phyloP scores from a whole-genome alignment of 2,329 filamentous ascomycete genomes.

The Chalara sp. region DNA sequence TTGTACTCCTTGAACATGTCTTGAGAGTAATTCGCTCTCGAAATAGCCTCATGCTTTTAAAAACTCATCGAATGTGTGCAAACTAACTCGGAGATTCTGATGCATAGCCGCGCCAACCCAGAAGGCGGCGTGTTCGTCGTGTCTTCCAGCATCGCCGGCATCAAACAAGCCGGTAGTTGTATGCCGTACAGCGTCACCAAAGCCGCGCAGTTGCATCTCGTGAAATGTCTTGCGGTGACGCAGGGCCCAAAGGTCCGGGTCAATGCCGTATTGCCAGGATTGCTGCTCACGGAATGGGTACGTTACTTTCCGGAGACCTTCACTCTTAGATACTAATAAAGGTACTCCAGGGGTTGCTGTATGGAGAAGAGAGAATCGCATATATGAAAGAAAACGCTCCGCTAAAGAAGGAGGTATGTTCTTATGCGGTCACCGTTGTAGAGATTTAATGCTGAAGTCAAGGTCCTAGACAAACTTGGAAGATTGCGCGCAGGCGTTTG shows the following conservation, averaged over 20 bases:
- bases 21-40: too few relatives aligned
- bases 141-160: slow-evolving; percentile 54
- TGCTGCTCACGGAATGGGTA: slow-evolving; percentile 60
- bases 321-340: not conserved
- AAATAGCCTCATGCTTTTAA: too few relatives aligned
- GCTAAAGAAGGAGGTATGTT: slow-evolving; percentile 47
- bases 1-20: too few relatives aligned
- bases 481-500: slow-evolving; percentile 48
- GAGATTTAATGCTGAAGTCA: too few relatives aligned
- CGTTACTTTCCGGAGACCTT: slow-evolving; percentile 6
- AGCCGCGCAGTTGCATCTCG: slow-evolving; percentile 52
- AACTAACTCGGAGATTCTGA: too few relatives aligned
- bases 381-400: slow-evolving; percentile 40
- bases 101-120: slow-evolving; percentile 39
- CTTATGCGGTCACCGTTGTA: too few relatives aligned
- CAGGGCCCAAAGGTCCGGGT: slow-evolving; percentile 56
- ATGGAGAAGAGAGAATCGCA: slow-evolving; percentile 44
- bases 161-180: slow-evolving; percentile 14
- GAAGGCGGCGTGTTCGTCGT: slow-evolving; percentile 59
- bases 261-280: slow-evolving; percentile 58
- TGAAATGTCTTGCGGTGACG: slow-evolving; percentile 56
- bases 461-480: slow-evolving; percentile 36
- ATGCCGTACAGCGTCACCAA: slow-evolving; percentile 30
- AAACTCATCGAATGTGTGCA: too few relatives aligned
- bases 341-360: slow-evolving; percentile 40